phyloP scores from a whole-genome alignment of 306 rosid species.

The Casuarina equisetifolia region DNA sequence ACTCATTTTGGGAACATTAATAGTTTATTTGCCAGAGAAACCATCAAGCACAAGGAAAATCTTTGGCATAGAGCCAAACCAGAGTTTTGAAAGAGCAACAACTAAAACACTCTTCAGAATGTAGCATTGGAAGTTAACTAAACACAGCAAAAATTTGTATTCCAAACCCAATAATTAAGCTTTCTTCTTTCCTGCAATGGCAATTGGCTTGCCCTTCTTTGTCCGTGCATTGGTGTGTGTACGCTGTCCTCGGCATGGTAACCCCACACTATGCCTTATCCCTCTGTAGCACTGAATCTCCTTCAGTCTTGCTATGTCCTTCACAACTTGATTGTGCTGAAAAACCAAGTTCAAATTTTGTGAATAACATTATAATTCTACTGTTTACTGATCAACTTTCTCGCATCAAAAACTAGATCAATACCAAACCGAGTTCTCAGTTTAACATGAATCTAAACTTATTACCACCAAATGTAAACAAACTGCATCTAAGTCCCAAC shows the following conservation, averaged over 20 bases:
- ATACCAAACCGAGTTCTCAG: not conserved
- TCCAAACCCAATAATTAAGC: not conserved
- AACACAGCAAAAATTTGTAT: no score
- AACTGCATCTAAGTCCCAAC: not conserved
- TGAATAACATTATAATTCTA: not conserved
- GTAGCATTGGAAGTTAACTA: no score
- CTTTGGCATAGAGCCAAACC: not conserved
- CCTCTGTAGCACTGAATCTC: constrained; percentile 61
- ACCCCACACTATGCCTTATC: constrained; percentile 47
- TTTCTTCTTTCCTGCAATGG: constrained; percentile 23
- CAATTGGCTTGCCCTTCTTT: constrained; percentile 42
- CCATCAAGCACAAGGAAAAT: not conserved
- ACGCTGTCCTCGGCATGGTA: constrained; percentile 69
- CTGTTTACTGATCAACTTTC: not conserved
- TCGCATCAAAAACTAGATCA: not conserved
- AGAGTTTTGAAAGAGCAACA: not conserved
- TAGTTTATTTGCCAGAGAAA: not conserved
- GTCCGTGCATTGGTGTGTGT: constrained; percentile 67
- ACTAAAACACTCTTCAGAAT: not conserved
- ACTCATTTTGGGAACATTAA: not conserved
- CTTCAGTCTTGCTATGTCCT: constrained; percentile 49
- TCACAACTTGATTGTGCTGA: constrained; percentile 49
- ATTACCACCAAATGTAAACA: not conserved
- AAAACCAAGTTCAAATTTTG: not conserved
- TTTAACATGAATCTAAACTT: not conserved